phyloP scores from a whole-genome alignment of 257 asterid species.

The Nicotiana tomentosiformis region DNA sequence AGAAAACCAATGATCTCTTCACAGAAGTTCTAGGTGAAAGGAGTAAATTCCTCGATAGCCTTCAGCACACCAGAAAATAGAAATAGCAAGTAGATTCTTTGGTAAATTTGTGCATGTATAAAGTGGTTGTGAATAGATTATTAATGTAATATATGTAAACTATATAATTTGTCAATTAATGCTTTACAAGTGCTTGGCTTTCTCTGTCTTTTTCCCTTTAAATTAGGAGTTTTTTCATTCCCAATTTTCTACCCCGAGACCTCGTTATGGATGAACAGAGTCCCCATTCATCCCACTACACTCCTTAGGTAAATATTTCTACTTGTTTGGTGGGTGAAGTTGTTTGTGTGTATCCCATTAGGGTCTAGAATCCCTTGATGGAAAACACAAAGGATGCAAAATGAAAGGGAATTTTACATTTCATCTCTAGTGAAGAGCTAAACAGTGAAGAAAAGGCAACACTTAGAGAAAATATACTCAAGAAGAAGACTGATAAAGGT shows the following conservation, averaged over 20 bases:
- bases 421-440: background rate
- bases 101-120: background rate
- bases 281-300: background rate
- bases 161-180: background rate
- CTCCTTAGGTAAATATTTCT: background rate
- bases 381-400: background rate
- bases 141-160: background rate
- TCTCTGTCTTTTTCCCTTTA: background rate
- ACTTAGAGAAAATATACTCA: background rate
- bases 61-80: constrained; percentile 24
- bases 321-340: background rate
- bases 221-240: background rate
- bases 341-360: background rate
- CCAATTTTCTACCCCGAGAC: no score
- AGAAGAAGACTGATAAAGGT: background rate
- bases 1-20: constrained; percentile 38
- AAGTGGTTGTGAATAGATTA: background rate
- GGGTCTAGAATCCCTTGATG: background rate
- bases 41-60: constrained; percentile 37
- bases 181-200: background rate
- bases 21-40: constrained; percentile 45
- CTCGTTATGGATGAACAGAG: no score
- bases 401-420: background rate
- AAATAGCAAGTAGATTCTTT: constrained; percentile 1
- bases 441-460: background rate